Percentiles rank a stretch among this genome's conserved stretches.
These are phyloP conservation scores for Jamesozyma lodderae DNA, from an alignment of 805 yeast genomes.

Conservation along the genomic window DNA sequence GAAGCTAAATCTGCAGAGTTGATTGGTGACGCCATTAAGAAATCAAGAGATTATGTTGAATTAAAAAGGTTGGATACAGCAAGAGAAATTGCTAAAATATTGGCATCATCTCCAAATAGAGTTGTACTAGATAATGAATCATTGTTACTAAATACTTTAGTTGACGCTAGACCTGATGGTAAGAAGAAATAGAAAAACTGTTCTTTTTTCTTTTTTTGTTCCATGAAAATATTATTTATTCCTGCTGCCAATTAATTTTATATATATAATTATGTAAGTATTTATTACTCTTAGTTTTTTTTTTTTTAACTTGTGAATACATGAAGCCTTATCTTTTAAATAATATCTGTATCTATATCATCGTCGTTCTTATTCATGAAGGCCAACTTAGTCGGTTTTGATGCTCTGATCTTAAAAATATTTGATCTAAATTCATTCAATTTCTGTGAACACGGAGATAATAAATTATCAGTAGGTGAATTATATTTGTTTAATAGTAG, in stretches of 20 bases:
- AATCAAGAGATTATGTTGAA: slow-evolving; percentile 91
- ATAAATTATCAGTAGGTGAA: slow-evolving; percentile 49
- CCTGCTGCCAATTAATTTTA: no score
- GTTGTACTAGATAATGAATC: slow-evolving; percentile 89
- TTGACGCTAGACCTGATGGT: slow-evolving; percentile 50
- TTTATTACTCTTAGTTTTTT: not conserved
- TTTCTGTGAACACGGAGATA: slow-evolving; percentile 53
- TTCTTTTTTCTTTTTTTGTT: no score
- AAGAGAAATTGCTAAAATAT: slow-evolving; percentile 81
- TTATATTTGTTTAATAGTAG: no score
- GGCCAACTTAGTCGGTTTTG: slow-evolving; percentile 15
- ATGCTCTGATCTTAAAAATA: slow-evolving; percentile 11
- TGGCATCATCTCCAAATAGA: slow-evolving; percentile 83
- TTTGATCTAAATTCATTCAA: slow-evolving; percentile 38
- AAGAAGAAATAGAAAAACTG: slow-evolving; percentile 2
- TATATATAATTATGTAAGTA: no score
- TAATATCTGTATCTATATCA: no score
- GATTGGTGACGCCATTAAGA: slow-evolving; percentile 98
- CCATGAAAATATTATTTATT: no score
- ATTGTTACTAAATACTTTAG: slow-evolving; percentile 76
- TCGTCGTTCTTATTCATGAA: no score
- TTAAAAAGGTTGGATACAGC: slow-evolving; percentile 96
- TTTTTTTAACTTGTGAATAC: not conserved
- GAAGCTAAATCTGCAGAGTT: slow-evolving; percentile 97
- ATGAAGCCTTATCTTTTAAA: no score